Evolutionary conservation across 2,329 filamentous ascomycete species (phyloP).

Genomic region (Eutypa lata): DNA sequence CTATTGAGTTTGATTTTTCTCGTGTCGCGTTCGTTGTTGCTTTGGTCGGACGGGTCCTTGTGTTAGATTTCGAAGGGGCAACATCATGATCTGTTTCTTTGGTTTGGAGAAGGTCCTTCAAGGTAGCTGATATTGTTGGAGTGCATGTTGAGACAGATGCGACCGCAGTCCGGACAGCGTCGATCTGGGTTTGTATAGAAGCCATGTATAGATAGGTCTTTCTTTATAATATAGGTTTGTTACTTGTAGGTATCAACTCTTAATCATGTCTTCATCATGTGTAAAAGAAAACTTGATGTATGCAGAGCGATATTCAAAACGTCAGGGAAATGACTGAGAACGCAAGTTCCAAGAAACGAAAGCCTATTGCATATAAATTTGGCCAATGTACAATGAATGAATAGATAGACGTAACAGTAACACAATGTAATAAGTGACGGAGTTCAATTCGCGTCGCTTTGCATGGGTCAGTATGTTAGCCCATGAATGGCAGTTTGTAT

Average conservation of each 20-base stretch:
- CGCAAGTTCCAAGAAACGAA: slow-evolving; percentile 13
- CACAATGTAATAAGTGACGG: neutral
- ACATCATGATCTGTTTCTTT: slow-evolving; percentile 26
- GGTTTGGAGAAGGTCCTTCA: slow-evolving; percentile 43
- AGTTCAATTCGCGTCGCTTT: neutral
- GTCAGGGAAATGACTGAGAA: slow-evolving; percentile 1
- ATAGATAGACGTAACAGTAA: neutral
- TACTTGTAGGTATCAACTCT: slow-evolving; percentile 15
- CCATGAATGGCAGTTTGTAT: neutral
- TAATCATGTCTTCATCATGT: slow-evolving; percentile 27
- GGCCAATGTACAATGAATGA: neutral
- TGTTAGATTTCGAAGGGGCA: slow-evolving; percentile 15
- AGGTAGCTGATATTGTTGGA: slow-evolving; percentile 41
- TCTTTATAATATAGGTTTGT: slow-evolving; percentile 3
- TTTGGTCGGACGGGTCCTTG: slow-evolving; percentile 29
- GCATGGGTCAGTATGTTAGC: neutral
- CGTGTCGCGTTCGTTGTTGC: slow-evolving; percentile 19
- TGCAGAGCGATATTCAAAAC: slow-evolving; percentile 16
- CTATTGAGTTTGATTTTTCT: slow-evolving; percentile 12
- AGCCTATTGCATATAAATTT: slow-evolving; percentile 9
- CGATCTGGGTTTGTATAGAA: slow-evolving; percentile 40
- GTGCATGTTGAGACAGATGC: slow-evolving; percentile 53
- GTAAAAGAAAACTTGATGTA: slow-evolving; percentile 13
- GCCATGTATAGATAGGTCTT: slow-evolving; percentile 32
- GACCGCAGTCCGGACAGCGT: slow-evolving; percentile 53